Evolutionary conservation across 805 yeast genomes (phyloP).

Genomic region (Priceomyces haplophilus): DNA sequence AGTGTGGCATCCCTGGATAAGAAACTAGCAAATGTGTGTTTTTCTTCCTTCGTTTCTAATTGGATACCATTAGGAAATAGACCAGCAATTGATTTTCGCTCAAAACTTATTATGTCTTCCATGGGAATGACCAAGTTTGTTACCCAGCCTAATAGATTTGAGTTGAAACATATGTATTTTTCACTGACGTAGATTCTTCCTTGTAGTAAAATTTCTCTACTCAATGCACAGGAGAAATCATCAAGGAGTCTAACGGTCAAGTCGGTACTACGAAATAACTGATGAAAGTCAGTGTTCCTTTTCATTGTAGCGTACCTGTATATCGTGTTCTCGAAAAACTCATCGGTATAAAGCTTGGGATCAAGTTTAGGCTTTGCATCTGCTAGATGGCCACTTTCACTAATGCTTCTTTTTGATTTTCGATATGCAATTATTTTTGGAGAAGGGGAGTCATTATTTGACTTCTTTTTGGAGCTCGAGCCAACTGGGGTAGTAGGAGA

Average conservation of each 20-base stretch:
- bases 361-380: conserved; percentile 26
- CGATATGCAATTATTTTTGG: conserved; percentile 41
- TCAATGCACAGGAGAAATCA: conserved; percentile 87
- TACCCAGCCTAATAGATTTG: conserved; percentile 87
- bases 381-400: conserved; percentile 24
- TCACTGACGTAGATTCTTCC: conserved; percentile 85
- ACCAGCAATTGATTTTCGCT: conserved; percentile 83
- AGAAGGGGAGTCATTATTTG: conserved; percentile 12
- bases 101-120: conserved; percentile 68
- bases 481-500: not conserved
- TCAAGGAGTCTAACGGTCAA: conserved; percentile 71
- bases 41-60: conserved; percentile 59
- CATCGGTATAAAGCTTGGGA: conserved; percentile 52
- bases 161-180: conserved; percentile 76
- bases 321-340: conserved; percentile 53
- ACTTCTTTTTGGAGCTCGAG: not conserved
- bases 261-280: conserved; percentile 64
- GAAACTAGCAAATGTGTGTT: conserved; percentile 84
- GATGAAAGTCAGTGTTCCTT: conserved; percentile 75
- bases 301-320: conserved; percentile 62
- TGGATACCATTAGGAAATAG: conserved; percentile 87
- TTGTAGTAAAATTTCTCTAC: conserved; percentile 81
- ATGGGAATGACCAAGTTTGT: conserved; percentile 72
- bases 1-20: conserved; percentile 75
- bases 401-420: conserved; percentile 31